These are phyloP conservation scores for Pseudogymnoascus sp. DNA, from an alignment of 2,329 filamentous ascomycete species.

Conservation along the genomic window DNA sequence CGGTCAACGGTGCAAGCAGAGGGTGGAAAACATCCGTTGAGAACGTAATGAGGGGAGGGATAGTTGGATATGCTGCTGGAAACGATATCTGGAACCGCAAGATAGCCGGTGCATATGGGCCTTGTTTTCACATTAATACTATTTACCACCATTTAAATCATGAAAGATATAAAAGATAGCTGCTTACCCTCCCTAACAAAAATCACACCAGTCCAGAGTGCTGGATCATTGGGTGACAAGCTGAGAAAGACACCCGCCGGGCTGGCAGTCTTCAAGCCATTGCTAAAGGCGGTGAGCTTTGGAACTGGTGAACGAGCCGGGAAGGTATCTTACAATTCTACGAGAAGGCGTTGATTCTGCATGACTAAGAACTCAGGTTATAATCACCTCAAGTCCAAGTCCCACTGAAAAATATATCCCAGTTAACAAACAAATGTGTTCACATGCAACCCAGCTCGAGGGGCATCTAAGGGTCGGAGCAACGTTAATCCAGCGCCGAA, in stretches of 20 bases:
- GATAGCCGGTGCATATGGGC: conserved; percentile 79
- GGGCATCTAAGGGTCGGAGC: not conserved
- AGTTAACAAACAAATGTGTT: not conserved
- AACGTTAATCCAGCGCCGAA: not conserved
- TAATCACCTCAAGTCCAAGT: not conserved
- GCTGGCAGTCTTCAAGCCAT: conserved; percentile 71
- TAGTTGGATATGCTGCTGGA: conserved; percentile 65
- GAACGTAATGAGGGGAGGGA: conserved; percentile 81
- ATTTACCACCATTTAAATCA: not conserved
- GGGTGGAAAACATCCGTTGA: conserved; percentile 92
- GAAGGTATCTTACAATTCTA: not conserved
- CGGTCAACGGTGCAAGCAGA: conserved; percentile 84
- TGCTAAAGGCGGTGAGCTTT: conserved; percentile 39
- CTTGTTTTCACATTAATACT: conserved; percentile 36
- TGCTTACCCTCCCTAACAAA: conserved; percentile 76
- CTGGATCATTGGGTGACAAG: conserved; percentile 70
- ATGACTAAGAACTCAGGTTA: not conserved
- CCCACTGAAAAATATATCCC: not conserved
- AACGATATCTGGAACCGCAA: conserved; percentile 88
- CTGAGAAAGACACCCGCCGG: conserved; percentile 82
- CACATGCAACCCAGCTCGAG: not conserved
- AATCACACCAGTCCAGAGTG: conserved; percentile 81
- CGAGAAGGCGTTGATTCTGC: not conserved
- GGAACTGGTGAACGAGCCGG: not conserved
- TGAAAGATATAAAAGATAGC: conserved; percentile 12